These are phyloP conservation scores for Chlorella sorokiniana DNA, from an alignment of 139 green algal species.

Conservation along the genomic window DNA sequence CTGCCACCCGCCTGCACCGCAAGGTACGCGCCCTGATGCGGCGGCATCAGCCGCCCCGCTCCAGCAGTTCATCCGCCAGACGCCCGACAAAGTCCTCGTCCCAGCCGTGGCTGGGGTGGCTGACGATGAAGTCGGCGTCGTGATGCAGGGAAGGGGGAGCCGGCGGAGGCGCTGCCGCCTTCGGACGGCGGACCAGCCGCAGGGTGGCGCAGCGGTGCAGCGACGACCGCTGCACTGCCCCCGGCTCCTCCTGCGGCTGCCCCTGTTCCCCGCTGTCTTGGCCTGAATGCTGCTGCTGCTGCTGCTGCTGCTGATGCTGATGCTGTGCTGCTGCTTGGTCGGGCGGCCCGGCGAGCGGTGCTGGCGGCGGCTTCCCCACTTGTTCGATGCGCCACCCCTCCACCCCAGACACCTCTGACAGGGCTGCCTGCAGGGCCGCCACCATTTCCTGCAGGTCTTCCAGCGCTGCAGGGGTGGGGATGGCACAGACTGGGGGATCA, in stretches of 20 bases:
- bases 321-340: constrained; percentile 14
- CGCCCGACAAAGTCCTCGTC: constrained; percentile 13
- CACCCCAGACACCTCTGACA: neutral
- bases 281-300: neutral
- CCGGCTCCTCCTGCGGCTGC: neutral
- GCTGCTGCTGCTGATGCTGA: neutral
- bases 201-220: neutral
- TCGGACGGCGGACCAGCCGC: neutral
- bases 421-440: neutral
- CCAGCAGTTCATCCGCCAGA: constrained; percentile 30
- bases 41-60: constrained; percentile 7
- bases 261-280: neutral
- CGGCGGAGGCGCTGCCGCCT: neutral
- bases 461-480: neutral
- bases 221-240: neutral
- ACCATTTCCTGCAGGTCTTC: constrained; percentile 43
- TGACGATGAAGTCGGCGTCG: constrained; percentile 25
- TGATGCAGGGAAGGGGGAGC: neutral
- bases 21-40: neutral
- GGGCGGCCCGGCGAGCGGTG: no score
- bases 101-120: neutral
- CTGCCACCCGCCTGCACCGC: constrained; percentile 10
- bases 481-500: neutral
- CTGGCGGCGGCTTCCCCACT: constrained; percentile 33
- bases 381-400: constrained; percentile 31